A percentile compares a stretch with the other conserved stretches of the same genome.
Evolutionary conservation across 305 asterid genomes (phyloP).

Genomic region (Euphrasia arctica): DNA sequence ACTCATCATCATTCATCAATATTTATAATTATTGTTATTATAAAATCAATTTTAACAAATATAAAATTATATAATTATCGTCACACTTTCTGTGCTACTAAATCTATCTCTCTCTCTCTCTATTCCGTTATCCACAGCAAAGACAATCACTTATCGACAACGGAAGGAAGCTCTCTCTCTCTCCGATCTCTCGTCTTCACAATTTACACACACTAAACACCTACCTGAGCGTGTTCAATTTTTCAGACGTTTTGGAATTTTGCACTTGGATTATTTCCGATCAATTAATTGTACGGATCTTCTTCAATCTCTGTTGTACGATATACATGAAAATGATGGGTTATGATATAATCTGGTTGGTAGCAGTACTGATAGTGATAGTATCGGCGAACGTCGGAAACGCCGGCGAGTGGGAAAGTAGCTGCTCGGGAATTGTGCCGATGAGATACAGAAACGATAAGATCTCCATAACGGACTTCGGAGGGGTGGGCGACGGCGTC

Average conservation of each 20-base stretch:
- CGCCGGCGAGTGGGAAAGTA: constrained; percentile 32
- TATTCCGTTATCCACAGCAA: too few species aligned
- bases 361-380: constrained; percentile 16
- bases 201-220: not conserved
- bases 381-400: constrained; percentile 25
- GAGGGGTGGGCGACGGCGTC: constrained; percentile 55
- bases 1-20: too few species aligned
- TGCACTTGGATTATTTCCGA: not conserved
- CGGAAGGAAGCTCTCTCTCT: too few species aligned
- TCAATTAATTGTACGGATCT: not conserved
- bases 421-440: constrained; percentile 48
- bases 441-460: constrained; percentile 33
- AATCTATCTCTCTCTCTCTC: too few species aligned
- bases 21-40: too few species aligned
- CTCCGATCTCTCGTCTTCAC: not conserved
- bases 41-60: too few species aligned
- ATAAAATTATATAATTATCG: too few species aligned
- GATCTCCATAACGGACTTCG: constrained; percentile 45
- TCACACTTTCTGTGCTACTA: too few species aligned
- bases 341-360: constrained; percentile 20
- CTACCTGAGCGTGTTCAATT: not conserved
- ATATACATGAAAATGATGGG: constrained; percentile 21
- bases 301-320: not conserved
- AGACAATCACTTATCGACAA: too few species aligned
- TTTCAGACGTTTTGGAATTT: not conserved